These are phyloP conservation scores for Alternaria sp. DNA, from an alignment of 2,329 filamentous ascomycete species.

Conservation along the genomic window DNA sequence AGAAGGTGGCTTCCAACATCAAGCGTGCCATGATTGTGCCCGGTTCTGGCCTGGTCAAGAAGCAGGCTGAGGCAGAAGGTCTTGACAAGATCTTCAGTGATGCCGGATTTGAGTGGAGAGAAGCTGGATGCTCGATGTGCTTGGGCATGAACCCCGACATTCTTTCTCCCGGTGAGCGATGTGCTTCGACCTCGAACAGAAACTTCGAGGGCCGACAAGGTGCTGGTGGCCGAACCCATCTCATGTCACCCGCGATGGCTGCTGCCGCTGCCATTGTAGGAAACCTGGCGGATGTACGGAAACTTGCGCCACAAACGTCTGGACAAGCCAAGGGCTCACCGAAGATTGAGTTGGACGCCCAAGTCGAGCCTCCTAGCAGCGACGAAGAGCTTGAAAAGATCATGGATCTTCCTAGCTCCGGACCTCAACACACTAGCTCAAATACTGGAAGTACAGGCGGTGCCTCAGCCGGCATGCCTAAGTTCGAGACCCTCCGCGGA, in stretches of 20 bases:
- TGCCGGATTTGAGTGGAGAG: slow-evolving; percentile 96
- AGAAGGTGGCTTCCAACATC: slow-evolving; percentile 84
- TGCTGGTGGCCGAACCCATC: slow-evolving; percentile 85
- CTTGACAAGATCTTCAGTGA: slow-evolving; percentile 91
- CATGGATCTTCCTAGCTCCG: slow-evolving; percentile 62
- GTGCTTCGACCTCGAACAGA: slow-evolving; percentile 93
- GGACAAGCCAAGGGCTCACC: slow-evolving; percentile 58
- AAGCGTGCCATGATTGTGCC: slow-evolving; percentile 97
- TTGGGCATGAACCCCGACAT: slow-evolving; percentile 99
- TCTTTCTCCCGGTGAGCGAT: slow-evolving; percentile 87
- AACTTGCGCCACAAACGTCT: slow-evolving; percentile 64
- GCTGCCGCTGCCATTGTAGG: slow-evolving; percentile 88
- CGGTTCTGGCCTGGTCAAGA: slow-evolving; percentile 92
- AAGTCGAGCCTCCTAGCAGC: slow-evolving; percentile 63
- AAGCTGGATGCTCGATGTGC: slow-evolving; percentile 99
- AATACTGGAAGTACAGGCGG: slow-evolving; percentile 52
- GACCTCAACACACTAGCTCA: slow-evolving; percentile 72
- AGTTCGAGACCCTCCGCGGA: slow-evolving; percentile 83
- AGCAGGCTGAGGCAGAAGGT: slow-evolving; percentile 87
- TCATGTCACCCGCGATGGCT: slow-evolving; percentile 98
- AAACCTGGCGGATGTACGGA: slow-evolving; percentile 89
- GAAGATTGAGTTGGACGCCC: slow-evolving; percentile 64
- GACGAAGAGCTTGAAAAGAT: slow-evolving; percentile 70
- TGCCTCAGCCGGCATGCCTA: slow-evolving; percentile 71
- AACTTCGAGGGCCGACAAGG: slow-evolving; percentile 98